Evolutionary conservation across 2,329 filamentous ascomycete species (phyloP).

Genomic region (Ascochyta pisi): DNA sequence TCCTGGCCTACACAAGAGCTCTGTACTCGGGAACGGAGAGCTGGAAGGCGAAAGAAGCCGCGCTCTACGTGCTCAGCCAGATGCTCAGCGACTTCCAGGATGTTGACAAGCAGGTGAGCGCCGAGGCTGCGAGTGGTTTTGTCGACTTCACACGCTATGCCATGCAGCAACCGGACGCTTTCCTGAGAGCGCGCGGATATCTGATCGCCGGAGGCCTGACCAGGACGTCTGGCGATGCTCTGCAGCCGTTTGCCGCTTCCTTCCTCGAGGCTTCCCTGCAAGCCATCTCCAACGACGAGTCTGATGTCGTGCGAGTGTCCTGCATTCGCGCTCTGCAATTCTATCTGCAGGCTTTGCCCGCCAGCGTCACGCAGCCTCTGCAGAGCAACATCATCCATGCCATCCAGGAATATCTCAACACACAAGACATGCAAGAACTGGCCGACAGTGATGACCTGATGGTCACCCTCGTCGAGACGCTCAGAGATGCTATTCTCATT

Average conservation of each 20-base stretch:
- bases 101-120: constrained; percentile 72
- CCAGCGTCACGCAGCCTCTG: constrained; percentile 58
- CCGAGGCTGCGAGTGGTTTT: constrained; percentile 74
- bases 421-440: constrained; percentile 81
- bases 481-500: constrained; percentile 82
- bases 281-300: constrained; percentile 75
- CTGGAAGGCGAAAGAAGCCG: constrained; percentile 77
- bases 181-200: constrained; percentile 86
- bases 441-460: constrained; percentile 91
- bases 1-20: constrained; percentile 77
- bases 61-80: constrained; percentile 85
- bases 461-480: constrained; percentile 84
- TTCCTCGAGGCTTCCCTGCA: constrained; percentile 77
- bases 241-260: constrained; percentile 62
- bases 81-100: constrained; percentile 84
- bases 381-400: constrained; percentile 68
- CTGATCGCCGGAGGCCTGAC: constrained; percentile 83
- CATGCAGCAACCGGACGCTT: constrained; percentile 73
- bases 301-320: constrained; percentile 89
- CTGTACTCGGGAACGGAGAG: constrained; percentile 67
- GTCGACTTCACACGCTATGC: constrained; percentile 81
- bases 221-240: constrained; percentile 66
- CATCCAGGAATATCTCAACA: constrained; percentile 75
- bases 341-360: constrained; percentile 63
- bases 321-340: constrained; percentile 86